Evolutionary conservation across 176 grass and related monocot genomes (phyloP).

Genomic region (Lolium multiflorum): DNA sequence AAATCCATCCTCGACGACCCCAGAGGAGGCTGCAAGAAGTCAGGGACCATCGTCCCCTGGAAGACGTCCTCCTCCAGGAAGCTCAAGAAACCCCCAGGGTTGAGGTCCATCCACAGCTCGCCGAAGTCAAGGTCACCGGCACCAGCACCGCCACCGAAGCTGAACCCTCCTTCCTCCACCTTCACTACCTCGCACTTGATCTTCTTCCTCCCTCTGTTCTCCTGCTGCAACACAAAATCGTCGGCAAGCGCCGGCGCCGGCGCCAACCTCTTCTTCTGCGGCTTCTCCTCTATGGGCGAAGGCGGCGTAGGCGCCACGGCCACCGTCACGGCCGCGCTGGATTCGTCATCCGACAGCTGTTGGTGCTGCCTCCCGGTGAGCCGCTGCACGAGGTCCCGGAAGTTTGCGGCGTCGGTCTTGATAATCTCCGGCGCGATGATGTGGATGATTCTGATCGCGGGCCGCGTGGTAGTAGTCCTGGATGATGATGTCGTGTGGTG

Average conservation of each 20-base stretch:
- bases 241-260: background rate
- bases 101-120: conserved; percentile 58
- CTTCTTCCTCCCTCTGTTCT: conserved; percentile 41
- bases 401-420: conserved; percentile 80
- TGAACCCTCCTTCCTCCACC: conserved; percentile 51
- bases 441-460: conserved; percentile 80
- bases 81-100: conserved; percentile 57
- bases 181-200: conserved; percentile 63
- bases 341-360: background rate
- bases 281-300: background rate
- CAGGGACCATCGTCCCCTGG: conserved; percentile 43
- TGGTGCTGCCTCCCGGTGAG: conserved; percentile 65
- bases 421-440: conserved; percentile 88
- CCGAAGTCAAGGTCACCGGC: conserved; percentile 20
- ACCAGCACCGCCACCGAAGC: background rate
- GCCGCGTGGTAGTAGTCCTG: conserved; percentile 29
- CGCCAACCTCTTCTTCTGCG: conserved; percentile 44
- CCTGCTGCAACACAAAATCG: background rate
- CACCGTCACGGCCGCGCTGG: background rate
- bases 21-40: conserved; percentile 53
- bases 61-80: conserved; percentile 72
- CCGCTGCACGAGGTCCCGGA: conserved; percentile 84
- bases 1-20: conserved; percentile 54
- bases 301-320: too few species aligned
- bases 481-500: background rate